Conservation (phyloP, 768 basidiomycete species). For the Jaapia argillacea region DNA sequence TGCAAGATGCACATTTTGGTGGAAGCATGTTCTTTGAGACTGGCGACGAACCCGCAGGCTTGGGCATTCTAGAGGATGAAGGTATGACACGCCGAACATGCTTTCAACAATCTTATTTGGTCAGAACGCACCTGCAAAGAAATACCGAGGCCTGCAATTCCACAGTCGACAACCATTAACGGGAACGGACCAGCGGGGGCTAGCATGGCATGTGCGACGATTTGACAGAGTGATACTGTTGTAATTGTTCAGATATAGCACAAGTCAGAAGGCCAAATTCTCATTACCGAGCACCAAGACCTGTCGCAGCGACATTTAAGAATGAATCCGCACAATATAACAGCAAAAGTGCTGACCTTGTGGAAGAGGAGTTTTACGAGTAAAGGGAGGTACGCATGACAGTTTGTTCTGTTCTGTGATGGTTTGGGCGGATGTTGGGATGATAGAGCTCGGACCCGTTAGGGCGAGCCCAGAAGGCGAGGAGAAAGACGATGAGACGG, state of each 20-base stretch:
- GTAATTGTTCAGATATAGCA: not conserved
- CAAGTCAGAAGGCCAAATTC: too few species aligned
- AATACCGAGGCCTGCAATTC: conserved; percentile 39
- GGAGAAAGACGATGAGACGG: too few species aligned
- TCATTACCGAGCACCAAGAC: too few species aligned
- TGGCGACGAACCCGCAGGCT: conserved; percentile 61
- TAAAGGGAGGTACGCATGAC: too few species aligned
- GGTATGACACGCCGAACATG: not conserved
- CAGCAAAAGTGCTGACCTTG: too few species aligned
- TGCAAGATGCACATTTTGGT: conserved; percentile 64
- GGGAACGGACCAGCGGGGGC: conserved; percentile 55
- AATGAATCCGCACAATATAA: too few species aligned
- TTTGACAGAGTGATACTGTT: conserved; percentile 41
- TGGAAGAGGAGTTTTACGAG: too few species aligned
- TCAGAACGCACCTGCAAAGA: conserved; percentile 28
- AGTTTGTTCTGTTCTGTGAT: too few species aligned
- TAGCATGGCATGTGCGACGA: conserved; percentile 43
- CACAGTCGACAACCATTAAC: conserved; percentile 39
- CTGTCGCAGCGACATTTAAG: too few species aligned
- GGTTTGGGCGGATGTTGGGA: too few species aligned
- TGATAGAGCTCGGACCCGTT: too few species aligned
- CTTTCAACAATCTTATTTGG: not conserved
- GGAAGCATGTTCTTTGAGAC: conserved; percentile 41
- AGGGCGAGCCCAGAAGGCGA: too few species aligned
- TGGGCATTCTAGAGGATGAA: conserved; percentile 69